Conservation (phyloP, 345 rosid genomes). For the Syzygium grande region DNA sequence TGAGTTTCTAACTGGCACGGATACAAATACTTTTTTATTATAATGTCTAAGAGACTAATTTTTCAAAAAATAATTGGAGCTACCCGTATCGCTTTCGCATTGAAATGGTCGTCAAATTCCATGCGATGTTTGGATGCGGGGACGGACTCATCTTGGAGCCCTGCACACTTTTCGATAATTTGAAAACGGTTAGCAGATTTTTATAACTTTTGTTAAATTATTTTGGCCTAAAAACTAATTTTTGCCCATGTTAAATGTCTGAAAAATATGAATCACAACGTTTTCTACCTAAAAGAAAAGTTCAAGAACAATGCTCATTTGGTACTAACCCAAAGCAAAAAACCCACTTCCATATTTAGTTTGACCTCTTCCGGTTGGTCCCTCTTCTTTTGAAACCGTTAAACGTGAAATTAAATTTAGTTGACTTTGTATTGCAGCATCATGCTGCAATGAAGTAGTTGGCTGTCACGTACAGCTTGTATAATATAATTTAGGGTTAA, state of each 20-base stretch:
- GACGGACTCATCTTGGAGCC: too few species aligned
- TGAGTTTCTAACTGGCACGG: background rate
- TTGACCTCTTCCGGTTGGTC: background rate
- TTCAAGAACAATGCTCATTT: too few species aligned
- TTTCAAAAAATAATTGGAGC: background rate
- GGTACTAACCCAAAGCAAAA: background rate
- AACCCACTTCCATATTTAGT: too few species aligned
- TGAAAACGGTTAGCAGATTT: rapidly evolving
- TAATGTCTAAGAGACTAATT: background rate
- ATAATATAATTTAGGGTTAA: too few species aligned
- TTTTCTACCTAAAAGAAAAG: too few species aligned
- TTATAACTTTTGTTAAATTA: too few species aligned
- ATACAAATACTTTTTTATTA: background rate
- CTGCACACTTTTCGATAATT: background rate
- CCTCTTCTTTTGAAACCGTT: background rate
- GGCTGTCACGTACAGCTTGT: background rate
- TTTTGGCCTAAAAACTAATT: background rate
- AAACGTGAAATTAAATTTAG: background rate
- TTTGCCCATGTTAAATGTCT: background rate
- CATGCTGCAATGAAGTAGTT: background rate
- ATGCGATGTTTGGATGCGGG: too few species aligned
- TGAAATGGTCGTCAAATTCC: background rate
- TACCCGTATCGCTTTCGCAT: background rate
- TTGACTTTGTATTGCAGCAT: background rate
- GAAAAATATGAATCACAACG: background rate